Evolutionary conservation across 202 grass and related monocot species (phyloP).

Genomic region (Panicum hallii): DNA sequence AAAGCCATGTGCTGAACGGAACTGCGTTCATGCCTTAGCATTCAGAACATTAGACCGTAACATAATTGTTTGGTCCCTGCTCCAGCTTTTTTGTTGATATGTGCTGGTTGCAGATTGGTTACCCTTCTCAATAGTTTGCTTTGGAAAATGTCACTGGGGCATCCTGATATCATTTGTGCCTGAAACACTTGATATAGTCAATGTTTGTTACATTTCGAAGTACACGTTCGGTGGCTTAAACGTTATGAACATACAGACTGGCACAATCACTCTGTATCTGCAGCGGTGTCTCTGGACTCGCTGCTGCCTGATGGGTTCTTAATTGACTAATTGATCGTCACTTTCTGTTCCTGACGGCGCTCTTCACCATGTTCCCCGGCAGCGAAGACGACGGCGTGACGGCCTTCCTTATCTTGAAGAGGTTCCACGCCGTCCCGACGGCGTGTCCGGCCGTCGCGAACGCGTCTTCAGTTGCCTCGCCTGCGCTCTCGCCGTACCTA

Average conservation of each 20-base stretch:
- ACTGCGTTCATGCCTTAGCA: not conserved
- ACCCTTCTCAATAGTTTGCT: too few relatives aligned
- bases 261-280: not conserved
- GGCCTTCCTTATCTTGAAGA: slow-evolving; percentile 92
- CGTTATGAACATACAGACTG: not conserved
- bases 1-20: not conserved
- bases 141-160: not conserved
- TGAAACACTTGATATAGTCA: not conserved
- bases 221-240: not conserved
- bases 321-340: slow-evolving; percentile 15
- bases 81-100: not conserved
- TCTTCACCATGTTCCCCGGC: slow-evolving; percentile 67
- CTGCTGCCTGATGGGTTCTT: not conserved
- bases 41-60: not conserved
- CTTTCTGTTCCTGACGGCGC: slow-evolving; percentile 72
- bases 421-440: slow-evolving; percentile 87
- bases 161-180: too few relatives aligned
- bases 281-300: not conserved
- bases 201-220: not conserved
- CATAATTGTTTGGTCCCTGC: too few relatives aligned
- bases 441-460: slow-evolving; percentile 81
- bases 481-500: slow-evolving; percentile 79
- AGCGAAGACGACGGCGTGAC: slow-evolving; percentile 64
- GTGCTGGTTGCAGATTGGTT: too few relatives aligned
- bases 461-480: slow-evolving; percentile 74